phyloP scores from a whole-genome alignment of 441 rosid genomes.

The Adansonia rubrostipa region DNA sequence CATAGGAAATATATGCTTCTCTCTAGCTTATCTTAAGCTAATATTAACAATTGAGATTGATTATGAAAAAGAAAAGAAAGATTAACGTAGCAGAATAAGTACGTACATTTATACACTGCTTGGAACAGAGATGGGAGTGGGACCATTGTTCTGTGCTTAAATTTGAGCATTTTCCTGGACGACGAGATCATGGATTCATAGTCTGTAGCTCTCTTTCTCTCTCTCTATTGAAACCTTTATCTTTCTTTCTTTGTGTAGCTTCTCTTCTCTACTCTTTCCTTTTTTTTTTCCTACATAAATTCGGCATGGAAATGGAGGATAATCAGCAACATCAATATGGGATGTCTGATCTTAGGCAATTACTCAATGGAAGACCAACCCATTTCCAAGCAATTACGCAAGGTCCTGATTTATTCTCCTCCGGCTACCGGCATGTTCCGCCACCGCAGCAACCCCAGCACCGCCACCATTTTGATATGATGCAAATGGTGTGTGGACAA shows the following conservation, averaged over 20 bases:
- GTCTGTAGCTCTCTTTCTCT: constrained; percentile 54
- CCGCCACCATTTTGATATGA: constrained; percentile 48
- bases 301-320: constrained; percentile 68
- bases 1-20: no score
- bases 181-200: constrained; percentile 69
- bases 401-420: constrained; percentile 45
- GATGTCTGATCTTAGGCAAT: constrained; percentile 69
- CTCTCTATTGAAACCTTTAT: constrained; percentile 12
- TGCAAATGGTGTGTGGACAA: constrained; percentile 43
- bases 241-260: constrained; percentile 25
- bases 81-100: background rate
- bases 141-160: constrained; percentile 70
- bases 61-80: no score
- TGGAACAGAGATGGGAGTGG: constrained; percentile 34
- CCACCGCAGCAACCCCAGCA: constrained; percentile 37
- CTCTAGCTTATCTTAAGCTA: no score
- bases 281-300: background rate
- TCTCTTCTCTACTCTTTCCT: background rate
- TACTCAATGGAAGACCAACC: constrained; percentile 51
- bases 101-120: constrained; percentile 7
- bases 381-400: constrained; percentile 43
- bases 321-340: constrained; percentile 57
- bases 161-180: constrained; percentile 76
- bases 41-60: background rate
- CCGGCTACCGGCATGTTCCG: constrained; percentile 46